These are phyloP conservation scores for Metschnikowia colocasiae DNA, from an alignment of 805 yeast species.

Conservation along the genomic window DNA sequence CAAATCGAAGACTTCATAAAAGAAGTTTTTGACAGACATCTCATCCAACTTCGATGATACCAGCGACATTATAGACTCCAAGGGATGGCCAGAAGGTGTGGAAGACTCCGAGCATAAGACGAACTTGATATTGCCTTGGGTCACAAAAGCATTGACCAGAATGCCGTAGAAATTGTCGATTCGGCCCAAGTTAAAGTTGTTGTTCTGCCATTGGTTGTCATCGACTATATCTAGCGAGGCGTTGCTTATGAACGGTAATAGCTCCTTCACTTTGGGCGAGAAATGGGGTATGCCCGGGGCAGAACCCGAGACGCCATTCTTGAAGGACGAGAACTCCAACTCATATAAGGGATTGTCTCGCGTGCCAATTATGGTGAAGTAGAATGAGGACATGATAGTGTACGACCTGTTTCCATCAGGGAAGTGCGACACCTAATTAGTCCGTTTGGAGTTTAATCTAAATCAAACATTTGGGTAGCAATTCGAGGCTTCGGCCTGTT, in stretches of 20 bases:
- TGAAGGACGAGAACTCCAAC: conserved; percentile 74
- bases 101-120: conserved; percentile 50
- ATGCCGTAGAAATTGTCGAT: conserved; percentile 86
- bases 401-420: background rate
- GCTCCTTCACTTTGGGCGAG: conserved; percentile 66
- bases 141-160: conserved; percentile 76
- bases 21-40: conserved; percentile 75
- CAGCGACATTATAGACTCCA: conserved; percentile 9
- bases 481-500: background rate
- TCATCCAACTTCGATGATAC: conserved; percentile 43
- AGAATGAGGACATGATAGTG: conserved; percentile 60
- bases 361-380: conserved; percentile 84
- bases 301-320: conserved; percentile 22
- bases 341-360: conserved; percentile 85
- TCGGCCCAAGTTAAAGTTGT: conserved; percentile 63
- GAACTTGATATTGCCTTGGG: conserved; percentile 84
- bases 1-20: conserved; percentile 79
- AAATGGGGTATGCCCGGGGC: conserved; percentile 56
- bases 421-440: conserved; percentile 2
- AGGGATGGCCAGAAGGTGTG: conserved; percentile 10
- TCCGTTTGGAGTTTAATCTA: background rate
- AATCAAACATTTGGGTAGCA: background rate
- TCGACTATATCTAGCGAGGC: conserved; percentile 89
- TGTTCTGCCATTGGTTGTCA: conserved; percentile 77
- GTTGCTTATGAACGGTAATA: conserved; percentile 85